These are phyloP conservation scores for Nothophaeocryptopus gaeumannii DNA, from an alignment of 2,329 filamentous ascomycete genomes.

Conservation along the genomic window DNA sequence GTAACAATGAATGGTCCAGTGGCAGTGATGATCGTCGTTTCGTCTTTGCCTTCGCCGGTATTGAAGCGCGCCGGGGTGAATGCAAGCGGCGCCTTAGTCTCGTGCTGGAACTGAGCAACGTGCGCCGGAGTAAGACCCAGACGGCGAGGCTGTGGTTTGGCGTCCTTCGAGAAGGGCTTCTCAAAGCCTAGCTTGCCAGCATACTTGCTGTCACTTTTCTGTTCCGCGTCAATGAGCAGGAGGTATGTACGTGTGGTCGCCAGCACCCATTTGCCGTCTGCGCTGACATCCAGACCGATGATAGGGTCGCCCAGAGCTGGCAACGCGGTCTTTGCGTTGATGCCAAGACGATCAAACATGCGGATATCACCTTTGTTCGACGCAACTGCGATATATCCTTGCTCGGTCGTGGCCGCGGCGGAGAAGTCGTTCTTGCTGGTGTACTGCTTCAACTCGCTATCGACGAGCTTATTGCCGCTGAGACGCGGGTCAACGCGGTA, in stretches of 20 bases:
- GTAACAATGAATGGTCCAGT: slow-evolving; percentile 96
- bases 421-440: slow-evolving; percentile 97
- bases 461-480: slow-evolving; percentile 86
- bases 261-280: slow-evolving; percentile 92
- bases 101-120: slow-evolving; percentile 95
- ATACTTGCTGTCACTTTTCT: slow-evolving; percentile 83
- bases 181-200: slow-evolving; percentile 98
- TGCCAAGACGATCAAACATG: slow-evolving; percentile 91
- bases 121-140: slow-evolving; percentile 86
- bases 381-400: slow-evolving; percentile 93
- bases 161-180: slow-evolving; percentile 84
- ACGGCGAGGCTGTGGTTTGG: slow-evolving; percentile 88
- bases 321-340: slow-evolving; percentile 96
- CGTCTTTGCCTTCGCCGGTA: slow-evolving; percentile 69
- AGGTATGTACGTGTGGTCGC: slow-evolving; percentile 94
- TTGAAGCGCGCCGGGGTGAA: slow-evolving; percentile 96
- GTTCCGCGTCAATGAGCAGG: slow-evolving; percentile 84
- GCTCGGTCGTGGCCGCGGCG: slow-evolving; percentile 86
- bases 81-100: slow-evolving; percentile 79
- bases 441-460: slow-evolving; percentile 92
- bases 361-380: slow-evolving; percentile 98
- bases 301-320: slow-evolving; percentile 94
- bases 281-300: slow-evolving; percentile 89
- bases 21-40: slow-evolving; percentile 94
- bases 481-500: slow-evolving; percentile 92